Base-by-base conservation (phyloP, 1,284 basidiomycete genomes). In the Fomitopsis pinicola region DNA sequence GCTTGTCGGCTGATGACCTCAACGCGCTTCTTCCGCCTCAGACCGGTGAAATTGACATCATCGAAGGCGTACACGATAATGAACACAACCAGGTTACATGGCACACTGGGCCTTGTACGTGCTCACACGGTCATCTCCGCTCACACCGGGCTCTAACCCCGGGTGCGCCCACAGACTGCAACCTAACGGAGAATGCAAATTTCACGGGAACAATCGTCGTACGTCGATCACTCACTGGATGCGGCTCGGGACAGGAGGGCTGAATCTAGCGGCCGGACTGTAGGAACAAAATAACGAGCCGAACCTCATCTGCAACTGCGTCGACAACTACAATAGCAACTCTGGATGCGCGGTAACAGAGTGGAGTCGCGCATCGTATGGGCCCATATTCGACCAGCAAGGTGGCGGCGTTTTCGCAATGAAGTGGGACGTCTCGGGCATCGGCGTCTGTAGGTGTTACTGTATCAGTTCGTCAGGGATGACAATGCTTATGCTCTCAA, bases 391-490 rank as follows among this genome's bases (percentile, higher is more conserved):
- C 69, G 88, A 91, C 67, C 77, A 78, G 1, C 82, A 81, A 66
- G 88, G 87, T 9, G 90, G 91, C n/a, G 91, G 90, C 17, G 83
- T 90, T 1, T 88, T 87, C 66, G 89, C 85, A 0, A 91, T 91
- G 85, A 86, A 87, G 64, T 92, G 88, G 89, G 88, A 90, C 66
- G 81, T 87, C 62, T 81, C 81, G 54, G 86, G 86, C 0, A 89
- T 92, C 61, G 82, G 84, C 22, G 78, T 91, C 59, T 92, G 89
- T 90, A 61, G 70, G 86, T 79, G 28, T n/a, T 14, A 1, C 7
- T 38, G 8, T 12, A 55, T n/a, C n/a, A n/a, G n/a, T n/a, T 22
- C 15, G 17, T 1, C 2, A 6, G 53, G 58, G n/a, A 14, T 10
- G 42, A 40, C 26, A 12, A 12, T 10, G 12, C 9, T 36, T 56